These are phyloP conservation scores for Blastomyces parvus DNA, from an alignment of 2,329 filamentous ascomycete species.

Conservation along the genomic window DNA sequence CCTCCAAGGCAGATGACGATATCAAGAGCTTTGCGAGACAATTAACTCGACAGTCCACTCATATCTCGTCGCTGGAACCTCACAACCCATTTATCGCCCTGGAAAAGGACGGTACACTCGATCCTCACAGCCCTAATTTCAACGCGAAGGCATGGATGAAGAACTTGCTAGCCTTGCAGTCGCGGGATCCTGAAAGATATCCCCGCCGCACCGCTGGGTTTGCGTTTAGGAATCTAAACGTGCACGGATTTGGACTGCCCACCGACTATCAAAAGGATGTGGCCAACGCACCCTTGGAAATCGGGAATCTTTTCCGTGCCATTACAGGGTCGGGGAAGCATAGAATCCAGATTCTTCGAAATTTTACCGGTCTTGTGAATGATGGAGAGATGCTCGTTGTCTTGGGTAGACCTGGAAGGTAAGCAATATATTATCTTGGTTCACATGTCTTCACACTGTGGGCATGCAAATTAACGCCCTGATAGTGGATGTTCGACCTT, in stretches of 20 bases:
- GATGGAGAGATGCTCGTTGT: constrained; percentile 50
- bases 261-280: constrained; percentile 39
- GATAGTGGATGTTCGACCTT: constrained; percentile 61
- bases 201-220: constrained; percentile 30
- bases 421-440: constrained; percentile 5
- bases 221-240: constrained; percentile 30
- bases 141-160: constrained; percentile 39
- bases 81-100: constrained; percentile 28
- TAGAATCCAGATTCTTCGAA: constrained; percentile 50
- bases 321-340: constrained; percentile 23
- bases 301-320: constrained; percentile 20
- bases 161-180: constrained; percentile 36
- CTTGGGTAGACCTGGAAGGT: constrained; percentile 41
- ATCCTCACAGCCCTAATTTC: constrained; percentile 39
- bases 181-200: constrained; percentile 27
- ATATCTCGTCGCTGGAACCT: constrained; percentile 6
- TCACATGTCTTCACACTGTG: neutral
- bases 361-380: constrained; percentile 55
- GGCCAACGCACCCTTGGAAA: constrained; percentile 33
- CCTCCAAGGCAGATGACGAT: neutral
- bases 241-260: constrained; percentile 30
- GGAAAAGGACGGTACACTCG: constrained; percentile 27
- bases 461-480: constrained; percentile 1
- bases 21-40: constrained; percentile 5
- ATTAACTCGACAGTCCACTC: constrained; percentile 8